phyloP scores from a whole-genome alignment of 1,139 yeast species.

The Hanseniaspora gamundiae region DNA sequence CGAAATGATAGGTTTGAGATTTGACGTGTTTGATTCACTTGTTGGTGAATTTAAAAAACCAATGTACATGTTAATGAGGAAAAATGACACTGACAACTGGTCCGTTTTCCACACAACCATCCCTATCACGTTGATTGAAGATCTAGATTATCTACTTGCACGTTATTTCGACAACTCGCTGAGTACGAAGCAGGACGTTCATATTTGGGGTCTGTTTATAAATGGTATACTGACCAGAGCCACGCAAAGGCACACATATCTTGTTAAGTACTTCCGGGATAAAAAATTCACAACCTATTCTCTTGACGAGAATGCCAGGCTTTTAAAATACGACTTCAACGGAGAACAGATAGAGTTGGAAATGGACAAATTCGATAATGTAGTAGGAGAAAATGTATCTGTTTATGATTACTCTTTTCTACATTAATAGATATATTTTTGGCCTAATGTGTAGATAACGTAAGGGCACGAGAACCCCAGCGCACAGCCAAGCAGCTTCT shows the following conservation, averaged over 20 bases:
- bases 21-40: conserved; percentile 30
- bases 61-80: conserved; percentile 31
- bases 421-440: background rate
- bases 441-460: conserved; percentile 22
- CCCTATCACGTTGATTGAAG: conserved; percentile 26
- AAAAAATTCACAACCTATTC: background rate
- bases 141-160: conserved; percentile 11
- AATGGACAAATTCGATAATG: background rate
- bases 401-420: background rate
- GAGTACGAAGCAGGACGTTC: conserved; percentile 13
- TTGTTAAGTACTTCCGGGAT: background rate
- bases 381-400: background rate
- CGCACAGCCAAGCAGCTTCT: conserved; percentile 40
- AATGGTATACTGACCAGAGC: conserved; percentile 9
- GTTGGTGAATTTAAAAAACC: conserved; percentile 26
- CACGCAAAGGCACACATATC: background rate
- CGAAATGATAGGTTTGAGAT: conserved; percentile 31
- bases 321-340: background rate
- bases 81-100: conserved; percentile 23
- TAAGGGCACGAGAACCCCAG: conserved; percentile 36
- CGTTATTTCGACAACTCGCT: conserved; percentile 8
- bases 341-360: background rate
- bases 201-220: conserved; percentile 19
- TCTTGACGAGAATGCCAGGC: background rate
- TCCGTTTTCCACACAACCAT: conserved; percentile 32